Evolutionary conservation across 441 rosid genomes (phyloP), one percentile per base, ranked within the genome.

Genomic region (Pelargonium fulgidum): DNA sequence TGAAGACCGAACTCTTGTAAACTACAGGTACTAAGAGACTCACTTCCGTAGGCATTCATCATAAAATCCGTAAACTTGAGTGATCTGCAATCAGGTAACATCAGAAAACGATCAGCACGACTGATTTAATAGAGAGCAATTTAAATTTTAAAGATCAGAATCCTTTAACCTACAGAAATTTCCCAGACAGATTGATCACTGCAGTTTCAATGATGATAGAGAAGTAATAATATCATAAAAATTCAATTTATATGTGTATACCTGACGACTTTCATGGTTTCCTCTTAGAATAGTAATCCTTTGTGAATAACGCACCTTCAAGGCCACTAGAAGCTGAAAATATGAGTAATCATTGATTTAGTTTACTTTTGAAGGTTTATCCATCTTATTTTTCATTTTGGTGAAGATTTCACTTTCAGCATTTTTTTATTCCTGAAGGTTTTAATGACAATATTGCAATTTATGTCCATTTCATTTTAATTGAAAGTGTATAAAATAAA

Each of bases 231-330:
- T 39, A 39, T 39, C 44, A 39, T 39, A 39, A 39, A 39, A 39
- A 39, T 7, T 39, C 10, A 39, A 39, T 7, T 39, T 39, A 39
- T 39, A 39, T n/a, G n/a, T 39, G 56, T 50, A 24, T 81, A 89
- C 97, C 96, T 91, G 97, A 68, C 97, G 96, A 74, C 96, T 89
- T 84, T 91, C 97, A 12, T 91, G 97, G 76, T 91, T 91, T 76
- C 97, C 97, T 78, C 97, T 80, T 17, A 92, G 86, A 82, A 89
- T 88, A 39, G 97, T 92, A 72, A 92, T 83, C 66, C 97, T 84
- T 68, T 88, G 92, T 69, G 86, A 77, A 76, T 88, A 89, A 36
- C 96, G 88, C 73, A 89, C 89, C 84, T 92, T 89, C 66, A 92
- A 75, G 71, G 96, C 89, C n/a, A 92, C 97, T 81, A 92, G 73